Percentiles rank a stretch among this genome's conserved stretches.
Conservation (phyloP, 495 filamentous ascomycete genomes). For the Bryoglossum gracile region DNA sequence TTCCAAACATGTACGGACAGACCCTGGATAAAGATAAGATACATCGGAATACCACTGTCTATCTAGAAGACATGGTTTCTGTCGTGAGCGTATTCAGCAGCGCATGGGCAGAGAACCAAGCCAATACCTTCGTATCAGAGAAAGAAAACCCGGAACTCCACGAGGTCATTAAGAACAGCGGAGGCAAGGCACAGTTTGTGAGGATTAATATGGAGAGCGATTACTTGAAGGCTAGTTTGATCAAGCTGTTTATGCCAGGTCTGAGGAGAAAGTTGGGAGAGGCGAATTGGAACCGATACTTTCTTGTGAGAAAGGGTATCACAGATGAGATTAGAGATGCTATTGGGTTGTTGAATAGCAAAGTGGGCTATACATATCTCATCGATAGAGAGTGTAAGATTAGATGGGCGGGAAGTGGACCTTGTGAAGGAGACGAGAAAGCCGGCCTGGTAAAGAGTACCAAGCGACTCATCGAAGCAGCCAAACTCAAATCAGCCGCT, state of each 20-base stretch:
- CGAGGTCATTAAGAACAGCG: conserved; percentile 38
- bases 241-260: conserved; percentile 59
- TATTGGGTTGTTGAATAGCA: conserved; percentile 76
- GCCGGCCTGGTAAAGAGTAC: conserved; percentile 63
- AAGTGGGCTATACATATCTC: conserved; percentile 92
- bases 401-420: conserved; percentile 89
- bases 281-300: conserved; percentile 67
- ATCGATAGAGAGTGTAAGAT: conserved; percentile 83
- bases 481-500: conserved; percentile 17
- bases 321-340: conserved; percentile 63
- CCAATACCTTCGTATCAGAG: conserved; percentile 56
- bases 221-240: conserved; percentile 60
- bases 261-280: conserved; percentile 48
- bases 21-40: conserved; percentile 50
- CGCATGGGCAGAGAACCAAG: conserved; percentile 78
- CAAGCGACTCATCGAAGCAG: conserved; percentile 59
- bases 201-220: conserved; percentile 87
- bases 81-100: conserved; percentile 76
- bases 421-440: conserved; percentile 59
- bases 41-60: conserved; percentile 58
- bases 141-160: conserved; percentile 59
- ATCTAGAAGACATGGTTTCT: conserved; percentile 62
- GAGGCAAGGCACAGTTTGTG: conserved; percentile 58
- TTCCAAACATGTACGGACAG: conserved; percentile 80
- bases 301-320: conserved; percentile 73